phyloP scores from a whole-genome alignment of 371 early-diverging fungal species.

The Mortierella sp. region DNA sequence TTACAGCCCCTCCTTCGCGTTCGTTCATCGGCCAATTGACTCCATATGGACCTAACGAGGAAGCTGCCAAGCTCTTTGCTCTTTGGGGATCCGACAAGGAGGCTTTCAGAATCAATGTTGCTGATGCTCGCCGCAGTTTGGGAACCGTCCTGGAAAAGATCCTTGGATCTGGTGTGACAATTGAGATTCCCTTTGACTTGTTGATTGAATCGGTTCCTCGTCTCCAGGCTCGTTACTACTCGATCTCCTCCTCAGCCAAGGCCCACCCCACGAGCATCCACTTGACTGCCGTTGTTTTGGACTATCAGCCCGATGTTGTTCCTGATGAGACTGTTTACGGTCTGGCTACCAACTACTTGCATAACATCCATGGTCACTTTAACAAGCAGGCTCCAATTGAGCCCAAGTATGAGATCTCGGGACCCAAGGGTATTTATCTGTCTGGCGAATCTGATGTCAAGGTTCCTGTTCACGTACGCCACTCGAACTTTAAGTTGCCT shows the following conservation, averaged over 20 bases:
- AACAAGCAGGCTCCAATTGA: conserved; percentile 50
- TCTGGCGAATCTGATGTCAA: conserved; percentile 50
- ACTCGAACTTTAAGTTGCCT: conserved; percentile 90
- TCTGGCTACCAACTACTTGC: conserved; percentile 80
- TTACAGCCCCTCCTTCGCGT: conserved; percentile 76
- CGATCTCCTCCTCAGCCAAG: conserved; percentile 88
- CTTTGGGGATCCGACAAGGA: conserved; percentile 80
- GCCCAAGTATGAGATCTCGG: conserved; percentile 58
- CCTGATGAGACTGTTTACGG: conserved; percentile 73
- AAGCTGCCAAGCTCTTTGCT: conserved; percentile 60
- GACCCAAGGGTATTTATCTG: conserved; percentile 57
- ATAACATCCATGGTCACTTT: conserved; percentile 57
- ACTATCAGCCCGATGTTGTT: conserved; percentile 69
- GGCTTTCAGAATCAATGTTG: conserved; percentile 67
- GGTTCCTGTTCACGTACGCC: conserved; percentile 89
- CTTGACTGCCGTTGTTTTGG: conserved; percentile 89
- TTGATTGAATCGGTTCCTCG: conserved; percentile 84
- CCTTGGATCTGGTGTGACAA: conserved; percentile 52
- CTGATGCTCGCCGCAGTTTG: conserved; percentile 70
- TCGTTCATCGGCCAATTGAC: conserved; percentile 68
- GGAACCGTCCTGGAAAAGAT: conserved; percentile 71
- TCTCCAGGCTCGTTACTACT: conserved; percentile 92
- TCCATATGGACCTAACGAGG: conserved; percentile 67
- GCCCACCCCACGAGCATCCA: conserved; percentile 76
- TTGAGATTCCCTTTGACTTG: conserved; percentile 73